Evolutionary conservation across 305 asterid species (phyloP).

Genomic region (Fraxinus baroniana): DNA sequence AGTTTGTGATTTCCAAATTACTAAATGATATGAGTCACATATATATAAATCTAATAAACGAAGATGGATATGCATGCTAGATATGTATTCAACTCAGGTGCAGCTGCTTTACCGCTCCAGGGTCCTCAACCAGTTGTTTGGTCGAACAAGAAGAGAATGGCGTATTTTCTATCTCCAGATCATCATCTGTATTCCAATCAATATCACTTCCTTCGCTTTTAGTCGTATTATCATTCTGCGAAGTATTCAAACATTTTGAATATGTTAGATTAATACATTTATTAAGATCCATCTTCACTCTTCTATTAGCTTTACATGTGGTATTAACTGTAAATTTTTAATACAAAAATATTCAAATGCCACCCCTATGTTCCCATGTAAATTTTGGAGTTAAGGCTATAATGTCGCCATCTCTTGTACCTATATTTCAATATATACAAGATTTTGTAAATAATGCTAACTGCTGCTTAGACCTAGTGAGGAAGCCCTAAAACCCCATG

Average conservation of each 20-base stretch:
- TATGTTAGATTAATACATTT: neutral
- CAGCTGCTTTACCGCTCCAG: neutral
- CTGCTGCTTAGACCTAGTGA: no score
- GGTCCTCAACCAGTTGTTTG: neutral
- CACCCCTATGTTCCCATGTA: neutral
- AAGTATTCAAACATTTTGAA: neutral
- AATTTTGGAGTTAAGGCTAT: no score
- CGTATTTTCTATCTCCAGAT: neutral
- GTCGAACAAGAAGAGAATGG: neutral
- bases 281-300: neutral
- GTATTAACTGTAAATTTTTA: neutral
- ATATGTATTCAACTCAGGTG: neutral
- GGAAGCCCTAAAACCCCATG: neutral
- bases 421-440: no score
- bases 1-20: neutral
- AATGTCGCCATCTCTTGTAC: no score
- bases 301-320: neutral
- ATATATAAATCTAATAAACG: neutral
- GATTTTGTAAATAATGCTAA: no score
- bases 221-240: neutral
- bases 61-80: neutral
- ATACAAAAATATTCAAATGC: neutral
- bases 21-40: neutral
- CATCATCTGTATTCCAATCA: neutral
- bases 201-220: neutral